Conservation (phyloP, 2,329 filamentous ascomycete genomes). For the Xylariaceae sp. region DNA sequence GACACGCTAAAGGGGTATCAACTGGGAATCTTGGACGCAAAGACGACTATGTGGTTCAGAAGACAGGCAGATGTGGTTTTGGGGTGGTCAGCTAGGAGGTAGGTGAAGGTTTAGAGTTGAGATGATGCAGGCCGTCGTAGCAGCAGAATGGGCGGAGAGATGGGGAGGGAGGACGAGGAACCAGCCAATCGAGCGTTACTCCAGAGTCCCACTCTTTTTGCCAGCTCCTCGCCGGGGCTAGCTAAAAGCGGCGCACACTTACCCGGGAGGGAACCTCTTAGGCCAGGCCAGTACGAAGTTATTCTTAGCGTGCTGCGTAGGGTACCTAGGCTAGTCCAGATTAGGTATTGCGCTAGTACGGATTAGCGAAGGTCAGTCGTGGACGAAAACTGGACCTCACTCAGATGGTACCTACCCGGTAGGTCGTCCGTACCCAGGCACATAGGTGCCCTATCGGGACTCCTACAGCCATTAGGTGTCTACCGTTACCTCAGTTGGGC, state of each 20-base stretch:
- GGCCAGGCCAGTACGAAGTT: background rate
- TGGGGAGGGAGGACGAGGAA: background rate
- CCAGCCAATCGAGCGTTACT: background rate
- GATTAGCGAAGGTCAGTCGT: no score
- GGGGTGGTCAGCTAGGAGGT: background rate
- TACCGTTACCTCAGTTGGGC: no score
- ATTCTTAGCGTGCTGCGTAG: background rate
- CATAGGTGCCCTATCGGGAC: no score
- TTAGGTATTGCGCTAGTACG: no score
- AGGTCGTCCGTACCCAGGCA: no score
- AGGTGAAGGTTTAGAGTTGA: background rate
- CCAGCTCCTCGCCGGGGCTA: background rate
- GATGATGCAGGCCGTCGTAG: background rate
- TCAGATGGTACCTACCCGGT: no score
- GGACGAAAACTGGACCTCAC: no score
- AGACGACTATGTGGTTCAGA: background rate
- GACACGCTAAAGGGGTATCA: background rate
- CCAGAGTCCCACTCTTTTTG: background rate
- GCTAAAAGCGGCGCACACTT: background rate
- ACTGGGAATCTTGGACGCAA: background rate
- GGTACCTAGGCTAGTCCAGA: no score
- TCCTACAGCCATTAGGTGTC: no score
- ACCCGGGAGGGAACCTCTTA: background rate
- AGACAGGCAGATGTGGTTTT: background rate
- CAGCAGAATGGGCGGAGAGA: background rate